A percentile compares a stretch with the other conserved stretches of the same genome.
These are phyloP conservation scores for Xylariaceae sp. DNA, from an alignment of 2,329 filamentous ascomycete species.

Conservation along the genomic window DNA sequence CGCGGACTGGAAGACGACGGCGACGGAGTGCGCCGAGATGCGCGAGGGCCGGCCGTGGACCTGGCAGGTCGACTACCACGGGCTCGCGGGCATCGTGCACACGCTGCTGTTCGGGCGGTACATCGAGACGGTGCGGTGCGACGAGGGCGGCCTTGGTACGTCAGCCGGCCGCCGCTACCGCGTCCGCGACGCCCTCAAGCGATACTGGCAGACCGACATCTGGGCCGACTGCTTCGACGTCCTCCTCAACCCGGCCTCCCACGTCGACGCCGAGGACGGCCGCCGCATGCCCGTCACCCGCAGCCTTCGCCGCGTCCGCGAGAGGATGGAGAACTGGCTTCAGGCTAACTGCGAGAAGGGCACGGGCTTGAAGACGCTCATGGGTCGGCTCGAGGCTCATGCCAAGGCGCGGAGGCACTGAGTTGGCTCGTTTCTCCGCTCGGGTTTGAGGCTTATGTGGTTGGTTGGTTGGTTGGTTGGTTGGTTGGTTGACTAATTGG, in stretches of 20 bases:
- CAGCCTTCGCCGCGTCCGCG: conserved; percentile 69
- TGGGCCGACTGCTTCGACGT: conserved; percentile 85
- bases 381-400: conserved; percentile 63
- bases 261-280: conserved; percentile 66
- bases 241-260: conserved; percentile 77
- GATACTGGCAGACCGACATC: conserved; percentile 95
- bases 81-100: conserved; percentile 85
- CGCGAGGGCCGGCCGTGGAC: conserved; percentile 94
- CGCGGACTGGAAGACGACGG: conserved; percentile 89
- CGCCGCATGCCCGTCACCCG: conserved; percentile 72
- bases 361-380: conserved; percentile 68
- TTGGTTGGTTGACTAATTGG: too few relatives aligned
- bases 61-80: conserved; percentile 96
- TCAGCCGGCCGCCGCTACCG: conserved; percentile 69
- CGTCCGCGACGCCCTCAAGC: conserved; percentile 81
- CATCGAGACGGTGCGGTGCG: conserved; percentile 74
- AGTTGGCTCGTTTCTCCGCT: neutral
- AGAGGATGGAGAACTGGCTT: conserved; percentile 84
- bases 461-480: too few relatives aligned
- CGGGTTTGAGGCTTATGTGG: too few relatives aligned
- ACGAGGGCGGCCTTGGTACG: conserved; percentile 58
- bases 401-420: conserved; percentile 21
- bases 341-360: conserved; percentile 82
- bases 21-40: conserved; percentile 93
- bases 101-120: conserved; percentile 92